Conservation (phyloP, 352 stramenopile species). For the Pythium dissotocum region DNA sequence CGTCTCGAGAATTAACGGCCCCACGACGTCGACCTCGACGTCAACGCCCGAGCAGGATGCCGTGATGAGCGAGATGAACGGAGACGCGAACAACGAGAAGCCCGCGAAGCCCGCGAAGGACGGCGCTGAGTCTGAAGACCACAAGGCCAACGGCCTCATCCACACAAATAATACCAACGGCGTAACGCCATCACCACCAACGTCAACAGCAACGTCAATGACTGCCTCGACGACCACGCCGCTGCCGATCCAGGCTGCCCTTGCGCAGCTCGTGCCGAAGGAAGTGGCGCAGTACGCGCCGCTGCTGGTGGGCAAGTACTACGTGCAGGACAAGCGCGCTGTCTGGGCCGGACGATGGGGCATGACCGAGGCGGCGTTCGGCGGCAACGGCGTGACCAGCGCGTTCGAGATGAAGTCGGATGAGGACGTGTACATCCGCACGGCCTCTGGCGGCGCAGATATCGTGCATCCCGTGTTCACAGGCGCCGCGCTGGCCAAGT, state of each 20-base stretch:
- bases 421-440: conserved; percentile 71
- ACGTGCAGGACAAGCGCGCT: conserved; percentile 79
- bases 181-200: too few relatives aligned
- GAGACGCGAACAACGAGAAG: background rate
- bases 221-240: background rate
- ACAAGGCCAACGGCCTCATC: background rate
- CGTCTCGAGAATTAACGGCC: background rate
- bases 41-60: background rate
- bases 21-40: background rate
- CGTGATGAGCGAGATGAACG: conserved; percentile 1
- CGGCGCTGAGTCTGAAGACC: background rate
- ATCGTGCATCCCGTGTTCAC: conserved; percentile 51
- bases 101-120: background rate
- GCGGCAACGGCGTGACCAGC: conserved; percentile 71
- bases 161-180: background rate
- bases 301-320: conserved; percentile 80
- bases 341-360: conserved; percentile 81
- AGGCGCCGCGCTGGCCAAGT: conserved; percentile 50
- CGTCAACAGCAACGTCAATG: too few relatives aligned
- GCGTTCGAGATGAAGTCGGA: conserved; percentile 88
- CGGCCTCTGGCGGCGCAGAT: conserved; percentile 34
- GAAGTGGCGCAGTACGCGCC: conserved; percentile 72
- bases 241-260: conserved; percentile 12
- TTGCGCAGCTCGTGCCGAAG: conserved; percentile 41
- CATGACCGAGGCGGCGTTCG: conserved; percentile 84